Evolutionary conservation across 768 basidiomycete species (phyloP), one percentile per base, ranked within the genome.

Genomic region (Psilocybe subaeruginosa): DNA sequence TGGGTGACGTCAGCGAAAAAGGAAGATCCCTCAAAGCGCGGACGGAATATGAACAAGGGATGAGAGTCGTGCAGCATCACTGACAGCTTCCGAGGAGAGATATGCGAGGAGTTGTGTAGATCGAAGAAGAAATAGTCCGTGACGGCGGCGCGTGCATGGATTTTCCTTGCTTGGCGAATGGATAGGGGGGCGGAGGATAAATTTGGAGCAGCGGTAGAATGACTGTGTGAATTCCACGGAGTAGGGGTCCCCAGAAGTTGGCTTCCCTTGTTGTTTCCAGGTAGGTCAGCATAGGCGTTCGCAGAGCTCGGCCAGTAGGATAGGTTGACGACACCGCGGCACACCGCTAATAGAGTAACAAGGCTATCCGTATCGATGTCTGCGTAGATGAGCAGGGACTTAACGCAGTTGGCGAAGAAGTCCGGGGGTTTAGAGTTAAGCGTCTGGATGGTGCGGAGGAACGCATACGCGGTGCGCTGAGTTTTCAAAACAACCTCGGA

Each of bases 1-100:
- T 79, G 78, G 0, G 78, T 79, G 12, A 78, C 68, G 12, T 59
- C 56, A 56, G 70, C 65, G 65, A 78, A 78, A 63, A 79, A 73
- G 3, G 73, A 68, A 3, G 69, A 62, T 17, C 66, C 64, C 45
- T 76, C 67, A 46, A 78, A 69, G 43, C 61, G 56, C 3, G 63
- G 66, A 47, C 60, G 61, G 41, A 64, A 64, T 4, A 49, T 19
- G 7, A 55, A 60, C 46, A 64, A 58, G 19, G 65, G 58, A 35
- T 70, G 68, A 0, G 59, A 53, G 16, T 68, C 69, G 37, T 70
- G 67, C 8, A 76, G 56, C n/a, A 75, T 66, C n/a, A 75, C 59
- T 2, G 77, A 74, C 37, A 78, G 65, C 47, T 63, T 70, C 47
- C 68, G 66, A 4, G 77, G 77, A 19, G 74, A 68, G 7, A 76